Percentiles rank a stretch among this genome's conserved stretches.
Conservation (phyloP, 2,329 filamentous ascomycete species). For the Aspergillus terreus region DNA sequence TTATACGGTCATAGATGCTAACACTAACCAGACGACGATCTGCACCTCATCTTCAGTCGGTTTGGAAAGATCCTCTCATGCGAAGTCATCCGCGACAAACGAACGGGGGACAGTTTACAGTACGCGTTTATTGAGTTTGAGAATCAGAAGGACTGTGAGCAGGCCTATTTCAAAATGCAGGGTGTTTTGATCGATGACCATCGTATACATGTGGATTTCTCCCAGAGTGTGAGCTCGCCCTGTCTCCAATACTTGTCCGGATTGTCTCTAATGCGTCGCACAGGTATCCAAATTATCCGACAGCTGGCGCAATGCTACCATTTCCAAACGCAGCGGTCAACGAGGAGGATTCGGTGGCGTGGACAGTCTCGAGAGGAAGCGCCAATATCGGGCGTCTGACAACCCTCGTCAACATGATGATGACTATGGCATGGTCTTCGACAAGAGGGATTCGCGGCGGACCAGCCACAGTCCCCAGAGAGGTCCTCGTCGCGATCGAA, state of each 20-base stretch:
- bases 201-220: constrained; percentile 97
- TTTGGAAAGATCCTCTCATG: constrained; percentile 95
- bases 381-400: constrained; percentile 76
- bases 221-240: constrained; percentile 70
- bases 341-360: constrained; percentile 88
- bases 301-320: constrained; percentile 81
- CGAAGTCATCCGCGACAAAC: constrained; percentile 91
- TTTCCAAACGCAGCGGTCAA: constrained; percentile 67
- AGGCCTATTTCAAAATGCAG: constrained; percentile 98
- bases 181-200: constrained; percentile 95
- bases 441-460: constrained; percentile 39
- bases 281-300: constrained; percentile 74
- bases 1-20: not conserved
- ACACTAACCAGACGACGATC: constrained; percentile 67
- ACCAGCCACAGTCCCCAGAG: constrained; percentile 46
- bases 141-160: constrained; percentile 86
- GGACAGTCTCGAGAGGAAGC: constrained; percentile 78
- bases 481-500: constrained; percentile 26
- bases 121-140: constrained; percentile 98
- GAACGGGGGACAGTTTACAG: constrained; percentile 90
- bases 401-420: constrained; percentile 45
- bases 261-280: constrained; percentile 15
- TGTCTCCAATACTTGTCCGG: not conserved
- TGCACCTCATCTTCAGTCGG: constrained; percentile 93
- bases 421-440: constrained; percentile 77